A percentile compares a stretch with the other conserved stretches of the same genome.
Conservation (phyloP, 768 basidiomycete genomes). For the Tricholoma hemisulphureum region DNA sequence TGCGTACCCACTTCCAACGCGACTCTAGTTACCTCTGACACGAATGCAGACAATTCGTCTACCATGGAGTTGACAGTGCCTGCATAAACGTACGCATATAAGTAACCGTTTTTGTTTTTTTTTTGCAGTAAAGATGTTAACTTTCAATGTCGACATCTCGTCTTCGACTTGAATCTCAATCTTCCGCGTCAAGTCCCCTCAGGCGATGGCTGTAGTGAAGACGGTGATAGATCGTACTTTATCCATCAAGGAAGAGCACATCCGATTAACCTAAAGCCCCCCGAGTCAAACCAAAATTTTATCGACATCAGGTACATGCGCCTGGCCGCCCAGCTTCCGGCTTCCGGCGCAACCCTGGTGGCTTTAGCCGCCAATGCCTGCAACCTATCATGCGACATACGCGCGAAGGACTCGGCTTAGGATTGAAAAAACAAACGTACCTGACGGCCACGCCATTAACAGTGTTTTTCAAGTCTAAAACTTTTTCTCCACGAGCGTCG, state of each 20-base stretch:
- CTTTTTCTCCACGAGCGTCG: too few relatives aligned
- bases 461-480: too few relatives aligned
- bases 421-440: conserved; percentile 7
- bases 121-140: conserved; percentile 29
- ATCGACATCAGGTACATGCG: conserved; percentile 83
- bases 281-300: not conserved
- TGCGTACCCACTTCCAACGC: conserved; percentile 89
- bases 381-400: conserved; percentile 25
- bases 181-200: conserved; percentile 87
- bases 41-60: conserved; percentile 83
- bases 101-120: too few relatives aligned
- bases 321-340: conserved; percentile 87
- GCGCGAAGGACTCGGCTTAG: conserved; percentile 23
- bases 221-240: conserved; percentile 80
- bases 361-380: conserved; percentile 77
- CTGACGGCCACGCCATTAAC: too few relatives aligned
- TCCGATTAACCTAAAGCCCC: conserved; percentile 59
- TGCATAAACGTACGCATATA: conserved; percentile 12
- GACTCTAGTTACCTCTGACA: too few relatives aligned
- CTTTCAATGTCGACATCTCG: conserved; percentile 82
- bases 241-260: conserved; percentile 79
- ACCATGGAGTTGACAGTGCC: conserved; percentile 91
- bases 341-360: conserved; percentile 80
- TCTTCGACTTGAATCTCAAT: conserved; percentile 44
- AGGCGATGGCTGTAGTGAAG: conserved; percentile 87